phyloP scores from a whole-genome alignment of 768 basidiomycete genomes.

The Termitomyces sp. region DNA sequence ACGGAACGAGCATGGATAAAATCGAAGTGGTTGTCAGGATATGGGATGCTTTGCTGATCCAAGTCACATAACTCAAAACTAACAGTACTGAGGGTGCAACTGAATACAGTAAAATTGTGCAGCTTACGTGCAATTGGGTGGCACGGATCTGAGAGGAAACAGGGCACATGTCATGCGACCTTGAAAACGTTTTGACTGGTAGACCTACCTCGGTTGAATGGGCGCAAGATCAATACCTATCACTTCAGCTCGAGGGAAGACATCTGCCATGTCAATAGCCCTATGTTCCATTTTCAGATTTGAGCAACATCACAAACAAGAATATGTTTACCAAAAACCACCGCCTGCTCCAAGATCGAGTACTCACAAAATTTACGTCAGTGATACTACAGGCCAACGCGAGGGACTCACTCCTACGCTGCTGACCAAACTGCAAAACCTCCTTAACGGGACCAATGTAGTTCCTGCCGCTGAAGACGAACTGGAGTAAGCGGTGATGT shows the following conservation, averaged over 20 bases:
- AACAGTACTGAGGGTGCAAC: neutral
- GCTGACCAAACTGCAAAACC: constrained; percentile 45
- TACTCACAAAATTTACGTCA: neutral
- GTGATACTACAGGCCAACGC: neutral
- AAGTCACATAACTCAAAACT: constrained; percentile 73
- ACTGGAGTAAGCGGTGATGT: constrained; percentile 61
- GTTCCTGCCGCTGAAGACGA: constrained; percentile 56
- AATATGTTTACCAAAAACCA: neutral
- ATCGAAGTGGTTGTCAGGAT: constrained; percentile 58
- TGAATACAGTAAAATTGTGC: neutral
- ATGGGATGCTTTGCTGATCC: constrained; percentile 54
- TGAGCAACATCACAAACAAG: neutral
- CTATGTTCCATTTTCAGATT: constrained; percentile 23
- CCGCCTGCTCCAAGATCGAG: neutral
- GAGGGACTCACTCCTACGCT: constrained; percentile 8
- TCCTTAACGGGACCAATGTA: constrained; percentile 63
- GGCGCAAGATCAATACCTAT: constrained; percentile 69
- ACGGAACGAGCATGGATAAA: constrained; percentile 66
- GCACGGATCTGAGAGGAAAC: neutral
- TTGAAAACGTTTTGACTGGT: neutral
- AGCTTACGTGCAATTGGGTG: neutral
- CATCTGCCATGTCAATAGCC: constrained; percentile 71
- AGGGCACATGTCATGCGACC: neutral
- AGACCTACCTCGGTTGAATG: constrained; percentile 58
- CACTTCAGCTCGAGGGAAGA: constrained; percentile 62